Conservation (phyloP, 768 basidiomycete genomes). For the Terana coerulea region DNA sequence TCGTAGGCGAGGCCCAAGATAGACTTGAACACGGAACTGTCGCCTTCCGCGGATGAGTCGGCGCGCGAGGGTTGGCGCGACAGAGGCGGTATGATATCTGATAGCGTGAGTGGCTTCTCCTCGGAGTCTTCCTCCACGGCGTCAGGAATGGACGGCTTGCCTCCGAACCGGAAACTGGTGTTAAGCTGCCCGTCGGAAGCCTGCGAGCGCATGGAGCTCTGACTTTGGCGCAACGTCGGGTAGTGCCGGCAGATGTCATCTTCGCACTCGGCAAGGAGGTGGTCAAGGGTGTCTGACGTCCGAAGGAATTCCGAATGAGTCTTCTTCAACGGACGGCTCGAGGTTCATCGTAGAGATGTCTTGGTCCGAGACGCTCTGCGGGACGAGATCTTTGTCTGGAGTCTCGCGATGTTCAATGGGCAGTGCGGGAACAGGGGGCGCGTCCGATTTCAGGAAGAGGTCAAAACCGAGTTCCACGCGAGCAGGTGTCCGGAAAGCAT, state of each 20-base stretch:
- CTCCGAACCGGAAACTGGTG: conserved; percentile 73
- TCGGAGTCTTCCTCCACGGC: conserved; percentile 12
- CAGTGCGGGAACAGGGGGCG: conserved; percentile 45
- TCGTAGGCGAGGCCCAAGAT: conserved; percentile 27
- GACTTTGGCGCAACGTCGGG: conserved; percentile 19
- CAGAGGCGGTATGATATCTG: conserved; percentile 72
- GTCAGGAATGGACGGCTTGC: conserved; percentile 27
- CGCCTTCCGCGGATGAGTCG: conserved; percentile 33
- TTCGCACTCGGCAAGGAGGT: conserved; percentile 23
- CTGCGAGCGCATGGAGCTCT: conserved; percentile 35
- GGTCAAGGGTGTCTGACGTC: conserved; percentile 21
- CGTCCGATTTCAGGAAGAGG: conserved; percentile 33
- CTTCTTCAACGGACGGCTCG: conserved; percentile 7
- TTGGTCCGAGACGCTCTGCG: conserved; percentile 18
- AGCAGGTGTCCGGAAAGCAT: conserved; percentile 73
- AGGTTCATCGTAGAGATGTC: conserved; percentile 14
- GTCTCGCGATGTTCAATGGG: conserved; percentile 15
- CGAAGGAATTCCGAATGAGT: conserved; percentile 9
- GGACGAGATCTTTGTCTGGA: conserved; percentile 20
- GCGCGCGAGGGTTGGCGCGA: conserved; percentile 42
- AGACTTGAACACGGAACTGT: conserved; percentile 27
- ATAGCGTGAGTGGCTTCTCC: conserved; percentile 49
- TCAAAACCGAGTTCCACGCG: conserved; percentile 49
- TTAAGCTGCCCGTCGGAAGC: conserved; percentile 68
- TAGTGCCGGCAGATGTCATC: conserved; percentile 34